Conservation (phyloP, 257 asterid genomes). For the Fraxinus quadrangulata region DNA sequence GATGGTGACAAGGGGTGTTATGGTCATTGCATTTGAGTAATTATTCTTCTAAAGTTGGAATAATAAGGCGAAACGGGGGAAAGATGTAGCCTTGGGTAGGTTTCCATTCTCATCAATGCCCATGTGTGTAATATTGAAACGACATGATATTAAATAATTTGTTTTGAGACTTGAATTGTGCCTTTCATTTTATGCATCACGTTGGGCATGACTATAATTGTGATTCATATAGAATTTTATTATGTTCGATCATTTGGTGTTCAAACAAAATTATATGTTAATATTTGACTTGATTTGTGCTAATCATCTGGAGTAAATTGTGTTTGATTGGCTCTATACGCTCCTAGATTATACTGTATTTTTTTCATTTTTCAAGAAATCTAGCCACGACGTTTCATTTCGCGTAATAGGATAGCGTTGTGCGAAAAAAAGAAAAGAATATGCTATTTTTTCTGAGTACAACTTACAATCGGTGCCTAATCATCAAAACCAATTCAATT, state of each 20-base stretch:
- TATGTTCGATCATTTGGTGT: not conserved
- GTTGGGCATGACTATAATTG: not conserved
- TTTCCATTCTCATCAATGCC: not conserved
- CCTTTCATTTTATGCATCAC: not conserved
- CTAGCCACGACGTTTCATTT: too few species aligned
- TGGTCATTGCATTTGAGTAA: slow-evolving; percentile 19
- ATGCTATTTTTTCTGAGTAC: too few species aligned
- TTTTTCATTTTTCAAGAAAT: too few species aligned
- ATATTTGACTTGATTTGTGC: not conserved
- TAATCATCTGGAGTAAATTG: not conserved
- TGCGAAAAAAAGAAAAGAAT: too few species aligned
- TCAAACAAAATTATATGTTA: too few species aligned
- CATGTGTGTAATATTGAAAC: not conserved
- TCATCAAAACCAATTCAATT: not conserved
- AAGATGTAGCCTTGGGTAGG: not conserved
- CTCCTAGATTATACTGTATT: too few species aligned
- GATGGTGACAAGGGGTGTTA: slow-evolving; percentile 27
- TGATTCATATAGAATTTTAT: not conserved
- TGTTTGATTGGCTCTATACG: not conserved
- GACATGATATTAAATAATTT: too few species aligned
- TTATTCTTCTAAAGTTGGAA: slow-evolving; percentile 19
- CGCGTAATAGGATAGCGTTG: too few species aligned
- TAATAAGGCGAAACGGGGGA: not conserved
- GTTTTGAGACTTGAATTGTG: too few species aligned
- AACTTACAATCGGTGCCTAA: too few species aligned